phyloP scores from a whole-genome alignment of 2,329 filamentous ascomycete genomes.

The Penicillium sp. region DNA sequence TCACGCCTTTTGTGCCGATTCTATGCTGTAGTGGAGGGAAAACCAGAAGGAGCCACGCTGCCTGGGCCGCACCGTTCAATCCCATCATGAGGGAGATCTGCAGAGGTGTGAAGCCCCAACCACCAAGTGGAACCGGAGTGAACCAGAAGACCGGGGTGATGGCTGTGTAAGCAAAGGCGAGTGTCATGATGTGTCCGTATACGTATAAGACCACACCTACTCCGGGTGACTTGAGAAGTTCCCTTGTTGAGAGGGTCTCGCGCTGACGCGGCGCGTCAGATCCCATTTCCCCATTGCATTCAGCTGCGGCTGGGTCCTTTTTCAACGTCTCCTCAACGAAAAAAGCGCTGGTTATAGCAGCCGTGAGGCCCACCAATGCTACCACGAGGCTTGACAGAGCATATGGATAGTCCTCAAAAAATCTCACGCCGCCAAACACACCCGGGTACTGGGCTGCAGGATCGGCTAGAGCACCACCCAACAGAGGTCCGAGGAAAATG shows the following conservation, averaged over 20 bases:
- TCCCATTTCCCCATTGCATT: background rate
- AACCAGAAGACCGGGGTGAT: slow-evolving; percentile 45
- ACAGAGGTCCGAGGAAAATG: slow-evolving; percentile 69
- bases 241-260: slow-evolving; percentile 22
- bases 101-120: slow-evolving; percentile 62
- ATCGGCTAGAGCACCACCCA: slow-evolving; percentile 66
- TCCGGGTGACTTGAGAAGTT: slow-evolving; percentile 64
- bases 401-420: slow-evolving; percentile 68
- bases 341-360: slow-evolving; percentile 51
- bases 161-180: slow-evolving; percentile 63
- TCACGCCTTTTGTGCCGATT: slow-evolving; percentile 66
- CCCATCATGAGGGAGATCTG: slow-evolving; percentile 69
- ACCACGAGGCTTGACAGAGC: slow-evolving; percentile 64
- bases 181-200: slow-evolving; percentile 66
- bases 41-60: slow-evolving; percentile 68
- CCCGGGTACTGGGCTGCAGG: slow-evolving; percentile 65
- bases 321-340: slow-evolving; percentile 56
- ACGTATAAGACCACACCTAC: slow-evolving; percentile 67
- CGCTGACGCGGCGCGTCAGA: slow-evolving; percentile 11
- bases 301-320: slow-evolving; percentile 45
- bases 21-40: slow-evolving; percentile 69
- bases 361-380: slow-evolving; percentile 55
- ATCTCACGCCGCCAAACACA: slow-evolving; percentile 56
- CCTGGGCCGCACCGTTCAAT: slow-evolving; percentile 65
- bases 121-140: slow-evolving; percentile 58